Evolutionary conservation across 2,329 filamentous ascomycete species (phyloP).

Genomic region (Fusarium mexicanum): DNA sequence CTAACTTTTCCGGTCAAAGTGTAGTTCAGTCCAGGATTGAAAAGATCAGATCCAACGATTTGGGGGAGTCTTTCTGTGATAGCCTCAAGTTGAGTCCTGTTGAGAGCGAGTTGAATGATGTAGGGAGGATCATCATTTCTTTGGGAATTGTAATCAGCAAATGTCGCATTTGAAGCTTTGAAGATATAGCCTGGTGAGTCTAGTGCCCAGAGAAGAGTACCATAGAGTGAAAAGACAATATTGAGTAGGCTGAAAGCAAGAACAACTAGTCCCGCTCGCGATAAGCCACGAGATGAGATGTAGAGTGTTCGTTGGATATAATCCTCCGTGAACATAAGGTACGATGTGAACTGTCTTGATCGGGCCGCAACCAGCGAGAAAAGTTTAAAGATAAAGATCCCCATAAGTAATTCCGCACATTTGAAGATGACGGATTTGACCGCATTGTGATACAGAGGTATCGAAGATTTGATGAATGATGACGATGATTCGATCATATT

Average conservation of each 20-base stretch:
- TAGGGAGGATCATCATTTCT: constrained; percentile 16
- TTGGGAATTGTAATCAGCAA: constrained; percentile 1
- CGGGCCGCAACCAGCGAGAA: constrained; percentile 26
- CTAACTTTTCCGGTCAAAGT: constrained; percentile 17
- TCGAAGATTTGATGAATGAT: constrained; percentile 16
- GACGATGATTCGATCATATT: constrained; percentile 19
- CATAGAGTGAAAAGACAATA: constrained; percentile 11
- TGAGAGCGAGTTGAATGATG: constrained; percentile 17
- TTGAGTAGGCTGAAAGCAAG: constrained; percentile 22
- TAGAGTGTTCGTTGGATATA: constrained; percentile 24
- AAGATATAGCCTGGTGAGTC: constrained; percentile 32
- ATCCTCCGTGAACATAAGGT: constrained; percentile 36
- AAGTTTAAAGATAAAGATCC: constrained; percentile 24
- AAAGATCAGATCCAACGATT: constrained; percentile 4
- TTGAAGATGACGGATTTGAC: constrained; percentile 31
- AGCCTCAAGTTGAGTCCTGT: neutral
- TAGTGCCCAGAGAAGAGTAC: constrained; percentile 28
- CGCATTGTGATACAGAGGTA: constrained; percentile 33
- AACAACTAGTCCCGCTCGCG: constrained; percentile 15
- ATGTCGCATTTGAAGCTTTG: neutral
- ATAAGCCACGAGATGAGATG: constrained; percentile 20
- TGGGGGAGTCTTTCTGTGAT: neutral
- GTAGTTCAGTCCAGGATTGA: constrained; percentile 26
- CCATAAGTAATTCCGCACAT: constrained; percentile 31
- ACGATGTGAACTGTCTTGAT: constrained; percentile 30